Base-by-base conservation (phyloP, 2,329 filamentous ascomycete species). In the Calycina herbarum region DNA sequence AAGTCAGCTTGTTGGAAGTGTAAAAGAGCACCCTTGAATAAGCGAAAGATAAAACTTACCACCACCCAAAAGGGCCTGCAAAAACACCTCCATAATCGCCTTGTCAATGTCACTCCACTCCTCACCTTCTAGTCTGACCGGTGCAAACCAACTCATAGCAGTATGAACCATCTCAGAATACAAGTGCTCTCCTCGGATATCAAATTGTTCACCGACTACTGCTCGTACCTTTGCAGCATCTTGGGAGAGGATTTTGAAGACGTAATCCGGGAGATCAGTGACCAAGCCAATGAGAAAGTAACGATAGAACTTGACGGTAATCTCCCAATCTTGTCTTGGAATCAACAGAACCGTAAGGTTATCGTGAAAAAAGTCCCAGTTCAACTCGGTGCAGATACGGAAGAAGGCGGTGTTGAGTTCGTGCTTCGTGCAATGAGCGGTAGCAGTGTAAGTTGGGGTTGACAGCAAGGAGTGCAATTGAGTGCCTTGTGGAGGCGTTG, bases 331-430 rank as follows among this genome's bases (percentile, higher is more conserved):
- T 24, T 27, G 10, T 1, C 20, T 20, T 54, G 20, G 11, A 13
- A 54, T 27, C 13, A 24, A 54, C 3, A 54, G 48, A 3, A 7
- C 10, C 3, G 20, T 5, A 10, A 27, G 48, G 24, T 54, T 54
- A 1, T 54, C 48, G 20, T 54, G 10, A 13, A 54, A 27, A 10
- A 54, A 57, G n/a, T 57, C 56, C 56, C 56, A 57, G 31, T 35
- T 57, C 27, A 57, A 17, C 17, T 57, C 56, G 17, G 27, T 57
- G 15, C 56, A 57, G 10, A 57, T 29, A 57, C 56, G 56, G 27
- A 20, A 57, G 56, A 33, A 57, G 13, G 56, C 56, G 5, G 17
- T 57, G 56, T 57, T 35, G 56, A 57, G 56, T 7, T 57, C 56
- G 3, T 57, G 20, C 29, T 57, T 57, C 3, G 56, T 57, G 27